Evolutionary conservation across 2,329 filamentous ascomycete species (phyloP).

Genomic region (Ceratocystis albifundus): DNA sequence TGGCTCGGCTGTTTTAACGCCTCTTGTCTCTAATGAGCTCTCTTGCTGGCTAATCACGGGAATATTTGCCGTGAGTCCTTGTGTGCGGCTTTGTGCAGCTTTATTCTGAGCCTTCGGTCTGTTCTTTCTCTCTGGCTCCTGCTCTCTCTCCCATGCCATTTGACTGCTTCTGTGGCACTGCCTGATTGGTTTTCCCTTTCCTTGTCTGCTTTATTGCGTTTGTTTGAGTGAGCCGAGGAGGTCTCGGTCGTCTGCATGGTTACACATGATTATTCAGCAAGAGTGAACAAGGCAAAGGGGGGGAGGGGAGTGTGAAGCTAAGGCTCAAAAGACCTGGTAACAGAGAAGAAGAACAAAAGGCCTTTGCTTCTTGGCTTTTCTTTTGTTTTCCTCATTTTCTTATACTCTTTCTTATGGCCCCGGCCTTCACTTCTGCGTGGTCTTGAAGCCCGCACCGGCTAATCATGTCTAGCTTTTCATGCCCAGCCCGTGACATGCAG

Average conservation of each 20-base stretch:
- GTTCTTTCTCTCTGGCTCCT: not conserved
- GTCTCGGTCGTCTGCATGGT: constrained; percentile 15
- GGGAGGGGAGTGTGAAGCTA: no score
- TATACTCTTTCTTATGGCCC: not conserved
- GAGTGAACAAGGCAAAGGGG: not conserved
- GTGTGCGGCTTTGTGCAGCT: not conserved
- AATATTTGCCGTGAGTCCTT: not conserved
- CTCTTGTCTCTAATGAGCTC: not conserved
- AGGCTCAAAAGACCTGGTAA: not conserved
- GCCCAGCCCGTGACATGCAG: not conserved
- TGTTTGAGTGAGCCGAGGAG: constrained; percentile 4
- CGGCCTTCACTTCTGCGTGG: not conserved
- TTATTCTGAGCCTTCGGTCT: not conserved
- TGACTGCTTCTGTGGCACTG: not conserved
- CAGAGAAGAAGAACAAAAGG: not conserved
- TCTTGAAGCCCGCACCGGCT: not conserved
- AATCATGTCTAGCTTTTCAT: not conserved
- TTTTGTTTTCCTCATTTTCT: not conserved
- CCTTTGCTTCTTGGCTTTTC: not conserved
- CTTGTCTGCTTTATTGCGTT: not conserved
- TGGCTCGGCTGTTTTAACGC: constrained; percentile 7
- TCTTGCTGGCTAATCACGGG: not conserved
- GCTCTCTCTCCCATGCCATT: not conserved
- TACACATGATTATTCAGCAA: not conserved
- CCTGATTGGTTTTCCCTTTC: not conserved